Evolutionary conservation across 176 grass and related monocot species (phyloP).

Genomic region (Avena sativa): DNA sequence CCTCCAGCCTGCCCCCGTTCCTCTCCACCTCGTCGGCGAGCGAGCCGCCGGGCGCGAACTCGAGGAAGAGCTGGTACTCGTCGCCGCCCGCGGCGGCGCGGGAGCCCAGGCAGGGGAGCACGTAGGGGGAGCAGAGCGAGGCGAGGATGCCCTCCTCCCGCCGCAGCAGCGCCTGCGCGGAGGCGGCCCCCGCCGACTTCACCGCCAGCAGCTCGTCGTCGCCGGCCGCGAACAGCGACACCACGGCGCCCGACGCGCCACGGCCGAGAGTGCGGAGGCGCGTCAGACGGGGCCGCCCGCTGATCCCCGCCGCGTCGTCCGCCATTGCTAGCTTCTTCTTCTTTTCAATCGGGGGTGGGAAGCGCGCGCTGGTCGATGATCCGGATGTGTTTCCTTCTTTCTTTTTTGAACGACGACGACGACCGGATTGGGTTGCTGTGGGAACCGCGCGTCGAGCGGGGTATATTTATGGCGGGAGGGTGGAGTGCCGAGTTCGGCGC

Average conservation of each 20-base stretch:
- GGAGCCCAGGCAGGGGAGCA: constrained; percentile 70
- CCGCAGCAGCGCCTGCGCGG: constrained; percentile 46
- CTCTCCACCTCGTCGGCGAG: constrained; percentile 63
- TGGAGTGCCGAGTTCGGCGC: constrained; percentile 26
- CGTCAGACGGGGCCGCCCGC: constrained; percentile 39
- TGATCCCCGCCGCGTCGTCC: neutral
- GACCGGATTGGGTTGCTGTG: neutral
- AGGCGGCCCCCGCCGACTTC: constrained; percentile 56
- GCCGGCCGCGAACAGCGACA: constrained; percentile 53
- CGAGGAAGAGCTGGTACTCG: constrained; percentile 62
- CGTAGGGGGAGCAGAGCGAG: constrained; percentile 60
- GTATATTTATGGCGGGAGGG: constrained; percentile 36
- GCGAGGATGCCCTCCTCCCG: constrained; percentile 70
- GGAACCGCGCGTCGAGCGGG: neutral
- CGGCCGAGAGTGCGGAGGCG: constrained; percentile 61
- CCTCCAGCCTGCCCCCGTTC: constrained; percentile 52
- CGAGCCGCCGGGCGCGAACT: constrained; percentile 84
- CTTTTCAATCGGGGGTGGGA: no score
- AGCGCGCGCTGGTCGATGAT: constrained; percentile 12
- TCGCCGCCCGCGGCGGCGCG: neutral
- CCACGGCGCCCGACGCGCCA: constrained; percentile 60
- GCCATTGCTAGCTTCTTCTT: neutral
- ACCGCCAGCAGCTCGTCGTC: constrained; percentile 60
- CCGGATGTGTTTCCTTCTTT: neutral
- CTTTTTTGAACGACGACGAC: neutral